Evolutionary conservation across 2,329 filamentous ascomycete genomes (phyloP), one percentile per base, ranked within the genome.

Genomic region (Hortaea sp.): DNA sequence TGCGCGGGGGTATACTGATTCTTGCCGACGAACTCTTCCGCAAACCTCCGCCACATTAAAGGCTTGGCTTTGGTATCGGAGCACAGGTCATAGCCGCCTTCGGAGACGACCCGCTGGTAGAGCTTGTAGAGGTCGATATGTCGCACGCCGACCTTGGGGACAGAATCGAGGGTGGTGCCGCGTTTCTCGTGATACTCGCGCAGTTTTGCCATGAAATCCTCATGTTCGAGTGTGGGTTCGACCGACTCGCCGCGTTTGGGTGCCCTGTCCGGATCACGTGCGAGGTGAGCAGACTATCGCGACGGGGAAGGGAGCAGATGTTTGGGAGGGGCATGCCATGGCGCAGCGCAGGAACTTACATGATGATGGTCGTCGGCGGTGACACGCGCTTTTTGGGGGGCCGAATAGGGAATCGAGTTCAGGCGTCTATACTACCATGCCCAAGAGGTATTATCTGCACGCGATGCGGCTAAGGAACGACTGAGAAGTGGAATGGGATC

Each of bases 51-150:
- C 88, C 88, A 95, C 43, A 85, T 84, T 53, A 94, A 76, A 70
- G 90, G 92, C 64, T 90, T 68, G 79, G 82, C 51, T 78, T 88
- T 63, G 29, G 69, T 74, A 53, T 75, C 71, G 20, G 71, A 74
- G 42, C 90, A 79, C 62, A 83, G 82, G 67, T 94, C 88, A 64
- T 95, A 95, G 48, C 88, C 88, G 44, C 88, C 88, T 57, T 82
- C 80, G 20, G 77, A 77, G 45, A 85, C 76, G 12, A 94, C 84
- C 55, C 81, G 76, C 52, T 84, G 83, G 72, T 87, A 94, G 29
- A 94, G 76, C 59, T 84, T 83, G 61, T 82, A 72, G 29, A 94
- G 73, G 60, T 94, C 85, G 50, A 94, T 76, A 53, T 84, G 81
- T 49, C 81, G 81, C 55, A 77, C 76, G 50, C 85, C 87, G 57